phyloP scores from a whole-genome alignment of 306 rosid species.

The Vigna reflexopilosa region DNA sequence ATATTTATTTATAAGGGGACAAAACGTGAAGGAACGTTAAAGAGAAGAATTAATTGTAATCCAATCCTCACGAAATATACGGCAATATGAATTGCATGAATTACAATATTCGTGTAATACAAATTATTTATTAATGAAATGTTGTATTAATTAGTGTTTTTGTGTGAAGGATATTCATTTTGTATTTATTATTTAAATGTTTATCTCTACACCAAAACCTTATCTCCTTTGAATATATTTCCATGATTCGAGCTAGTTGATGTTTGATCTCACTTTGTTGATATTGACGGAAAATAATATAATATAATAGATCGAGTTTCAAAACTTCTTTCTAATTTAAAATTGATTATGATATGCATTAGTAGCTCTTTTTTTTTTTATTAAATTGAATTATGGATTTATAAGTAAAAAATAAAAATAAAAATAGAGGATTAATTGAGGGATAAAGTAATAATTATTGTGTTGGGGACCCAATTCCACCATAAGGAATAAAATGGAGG shows the following conservation, averaged over 20 bases:
- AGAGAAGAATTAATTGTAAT: not conserved
- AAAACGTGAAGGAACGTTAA: not conserved
- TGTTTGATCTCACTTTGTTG: not conserved
- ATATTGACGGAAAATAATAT: not conserved
- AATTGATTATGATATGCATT: not conserved
- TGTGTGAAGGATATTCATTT: not conserved
- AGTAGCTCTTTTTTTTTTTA: not conserved
- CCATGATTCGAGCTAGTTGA: not conserved
- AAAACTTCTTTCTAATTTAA: not conserved
- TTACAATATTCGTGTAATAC: too few species aligned
- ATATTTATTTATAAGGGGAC: not conserved
- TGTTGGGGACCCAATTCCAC: not conserved
- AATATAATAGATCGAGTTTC: not conserved
- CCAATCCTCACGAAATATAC: not conserved
- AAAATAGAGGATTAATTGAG: not conserved
- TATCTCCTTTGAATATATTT: not conserved
- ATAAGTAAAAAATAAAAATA: too few species aligned
- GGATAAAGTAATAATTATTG: constrained; percentile 1
- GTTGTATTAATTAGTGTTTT: not conserved
- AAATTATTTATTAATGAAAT: not conserved
- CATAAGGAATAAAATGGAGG: constrained; percentile 16
- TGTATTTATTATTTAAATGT: not conserved
- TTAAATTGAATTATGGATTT: not conserved
- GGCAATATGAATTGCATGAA: too few species aligned
- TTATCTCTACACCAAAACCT: not conserved